Percentiles rank a stretch among this genome's conserved stretches.
phyloP scores from a whole-genome alignment of 257 asterid species.

The Eucommia ulmoides region DNA sequence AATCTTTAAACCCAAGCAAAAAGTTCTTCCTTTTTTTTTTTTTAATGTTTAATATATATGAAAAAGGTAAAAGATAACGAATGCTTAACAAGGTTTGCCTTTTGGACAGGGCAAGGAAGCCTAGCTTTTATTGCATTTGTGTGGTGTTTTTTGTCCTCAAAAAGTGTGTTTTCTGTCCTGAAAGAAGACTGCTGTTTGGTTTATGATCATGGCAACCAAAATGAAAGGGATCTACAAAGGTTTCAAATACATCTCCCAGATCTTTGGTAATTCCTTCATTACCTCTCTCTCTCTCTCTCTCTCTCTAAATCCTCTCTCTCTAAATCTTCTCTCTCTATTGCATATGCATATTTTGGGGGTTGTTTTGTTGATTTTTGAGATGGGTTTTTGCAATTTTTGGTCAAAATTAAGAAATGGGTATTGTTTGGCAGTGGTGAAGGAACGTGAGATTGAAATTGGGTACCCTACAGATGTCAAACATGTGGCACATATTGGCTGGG shows the following conservation, averaged over 20 bases:
- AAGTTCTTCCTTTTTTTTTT: neutral
- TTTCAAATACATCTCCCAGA: constrained; percentile 60
- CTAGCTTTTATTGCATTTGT: constrained; percentile 5
- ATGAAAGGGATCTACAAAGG: constrained; percentile 85
- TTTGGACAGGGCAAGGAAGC: constrained; percentile 25
- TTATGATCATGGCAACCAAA: constrained; percentile 34
- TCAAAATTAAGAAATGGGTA: constrained; percentile 1
- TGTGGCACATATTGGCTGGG: constrained; percentile 93
- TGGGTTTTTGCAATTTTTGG: neutral
- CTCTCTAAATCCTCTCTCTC: neutral
- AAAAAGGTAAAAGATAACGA: neutral
- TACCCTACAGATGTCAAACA: constrained; percentile 82
- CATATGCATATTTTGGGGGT: neutral
- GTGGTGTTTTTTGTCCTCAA: constrained; percentile 19
- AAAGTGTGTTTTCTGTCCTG: constrained; percentile 15
- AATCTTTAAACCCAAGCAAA: neutral
- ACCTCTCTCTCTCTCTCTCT: neutral
- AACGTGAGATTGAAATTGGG: constrained; percentile 78
- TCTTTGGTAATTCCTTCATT: constrained; percentile 37
- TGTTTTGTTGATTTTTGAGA: neutral
- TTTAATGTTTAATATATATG: neutral
- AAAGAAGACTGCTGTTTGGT: constrained; percentile 15
- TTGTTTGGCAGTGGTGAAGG: constrained; percentile 58
- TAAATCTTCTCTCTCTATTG: neutral
- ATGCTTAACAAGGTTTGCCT: constrained; percentile 15